Evolutionary conservation across 345 rosid genomes (phyloP), one percentile per base, ranked within the genome.

Genomic region (Citrus unshiu): DNA sequence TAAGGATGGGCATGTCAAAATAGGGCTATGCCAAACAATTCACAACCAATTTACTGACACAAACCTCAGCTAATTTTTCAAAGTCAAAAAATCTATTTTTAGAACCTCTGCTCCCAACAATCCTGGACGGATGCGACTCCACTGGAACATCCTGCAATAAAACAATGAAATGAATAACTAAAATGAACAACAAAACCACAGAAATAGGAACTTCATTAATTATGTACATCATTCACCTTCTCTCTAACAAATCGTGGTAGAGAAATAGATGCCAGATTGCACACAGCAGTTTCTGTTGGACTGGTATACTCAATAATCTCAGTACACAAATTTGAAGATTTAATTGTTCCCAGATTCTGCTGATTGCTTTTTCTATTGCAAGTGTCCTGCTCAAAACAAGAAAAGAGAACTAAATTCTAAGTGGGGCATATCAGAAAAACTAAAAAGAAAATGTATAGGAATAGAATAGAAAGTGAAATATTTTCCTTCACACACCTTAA

Each of bases 181-280:
- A 46, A n/a, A 39, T 7, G 14, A 59, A 68, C 56, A 67, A 69
- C 24, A 51, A 79, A 29, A 51, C 58, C 75, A 73, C 74, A 29
- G 29, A 62, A 10, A 64, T 72, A 22, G 34, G 34, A 34, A 70
- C 63, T 51, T 12, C 5, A 66, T 9, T 5, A 43, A 43, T 10
- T 27, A 61, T 27, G 43, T 62, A 66, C 1, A n/a, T 46, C 19
- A 77, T n/a, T 64, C 58, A 93, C 98, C 89, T 83, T 93, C 81
- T 91, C 98, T 79, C 97, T 88, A 19, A 93, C 98, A 73, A 83
- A 95, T 73, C 94, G 86, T 2, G 97, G 95, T 64, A 93, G 84
- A 39, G 98, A 98, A 88, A 95, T 93, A 29, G 98, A 95, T 72
- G 98, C 98, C 78, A 95, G 88, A 84, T 95, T 95, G 84, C 98